phyloP scores from a whole-genome alignment of 1,284 basidiomycete genomes.

The Malassezia sp. region DNA sequence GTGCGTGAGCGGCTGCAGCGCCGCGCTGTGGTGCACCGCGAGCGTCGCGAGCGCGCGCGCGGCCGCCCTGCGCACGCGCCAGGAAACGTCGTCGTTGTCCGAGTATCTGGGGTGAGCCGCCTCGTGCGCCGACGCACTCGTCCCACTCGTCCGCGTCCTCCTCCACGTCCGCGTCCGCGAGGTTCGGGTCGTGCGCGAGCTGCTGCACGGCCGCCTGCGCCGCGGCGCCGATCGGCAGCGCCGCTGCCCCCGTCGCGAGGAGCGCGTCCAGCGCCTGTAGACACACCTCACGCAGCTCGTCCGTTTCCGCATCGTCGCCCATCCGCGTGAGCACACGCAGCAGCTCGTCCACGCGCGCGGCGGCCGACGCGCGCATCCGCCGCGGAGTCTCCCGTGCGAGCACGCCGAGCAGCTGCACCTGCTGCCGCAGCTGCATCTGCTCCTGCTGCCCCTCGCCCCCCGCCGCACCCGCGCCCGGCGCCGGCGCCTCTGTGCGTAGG shows the following conservation, averaged over 20 bases:
- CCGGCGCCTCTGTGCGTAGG: neutral
- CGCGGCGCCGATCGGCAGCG: too few relatives aligned
- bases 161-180: slow-evolving; percentile 57
- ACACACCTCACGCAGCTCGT: slow-evolving; percentile 50
- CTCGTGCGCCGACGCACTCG: slow-evolving; percentile 54
- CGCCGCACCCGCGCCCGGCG: too few relatives aligned
- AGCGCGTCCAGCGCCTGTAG: slow-evolving; percentile 59
- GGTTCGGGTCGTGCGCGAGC: slow-evolving; percentile 95
- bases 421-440: slow-evolving; percentile 58
- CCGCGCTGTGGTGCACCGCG: slow-evolving; percentile 75
- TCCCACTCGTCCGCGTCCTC: slow-evolving; percentile 47
- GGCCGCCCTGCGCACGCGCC: slow-evolving; percentile 87
- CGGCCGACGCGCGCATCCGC: slow-evolving; percentile 21
- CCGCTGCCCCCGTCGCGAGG: too few relatives aligned
- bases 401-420: slow-evolving; percentile 66
- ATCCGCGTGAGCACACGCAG: slow-evolving; percentile 53
- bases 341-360: slow-evolving; percentile 49
- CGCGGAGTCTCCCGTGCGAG: slow-evolving; percentile 42
- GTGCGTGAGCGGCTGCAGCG: slow-evolving; percentile 66
- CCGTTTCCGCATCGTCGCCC: slow-evolving; percentile 64
- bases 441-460: too few relatives aligned
- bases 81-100: slow-evolving; percentile 97
- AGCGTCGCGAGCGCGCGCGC: slow-evolving; percentile 77
- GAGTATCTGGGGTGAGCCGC: too few relatives aligned
- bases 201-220: too few relatives aligned